phyloP scores from a whole-genome alignment of 2,329 filamentous ascomycete species.

The Grosmannia penicillata region DNA sequence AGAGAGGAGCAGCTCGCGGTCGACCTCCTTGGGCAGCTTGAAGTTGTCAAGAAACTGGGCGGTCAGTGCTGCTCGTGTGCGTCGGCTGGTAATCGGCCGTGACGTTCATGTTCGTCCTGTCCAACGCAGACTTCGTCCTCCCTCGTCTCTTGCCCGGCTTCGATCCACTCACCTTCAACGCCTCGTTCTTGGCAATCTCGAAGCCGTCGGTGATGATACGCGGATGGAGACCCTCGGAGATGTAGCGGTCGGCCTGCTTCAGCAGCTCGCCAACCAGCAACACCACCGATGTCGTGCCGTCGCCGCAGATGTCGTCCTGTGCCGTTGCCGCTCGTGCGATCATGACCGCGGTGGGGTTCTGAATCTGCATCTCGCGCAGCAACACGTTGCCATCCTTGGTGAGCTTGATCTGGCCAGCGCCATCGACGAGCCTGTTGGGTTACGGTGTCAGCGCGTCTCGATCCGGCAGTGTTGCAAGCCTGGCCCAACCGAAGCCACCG shows the following conservation, averaged over 20 bases:
- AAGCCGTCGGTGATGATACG: conserved; percentile 95
- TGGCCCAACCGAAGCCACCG: no score
- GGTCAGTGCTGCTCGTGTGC: not conserved
- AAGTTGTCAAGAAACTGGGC: conserved; percentile 78
- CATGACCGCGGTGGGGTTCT: conserved; percentile 92
- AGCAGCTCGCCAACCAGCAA: conserved; percentile 89
- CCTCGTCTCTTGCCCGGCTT: no score
- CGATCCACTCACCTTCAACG: conserved; percentile 65
- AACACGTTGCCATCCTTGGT: conserved; percentile 96
- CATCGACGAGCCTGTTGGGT: conserved; percentile 52
- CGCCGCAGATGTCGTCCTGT: conserved; percentile 95
- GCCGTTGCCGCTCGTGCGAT: conserved; percentile 77
- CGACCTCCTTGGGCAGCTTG: conserved; percentile 77
- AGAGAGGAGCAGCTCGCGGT: conserved; percentile 83
- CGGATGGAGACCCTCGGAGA: conserved; percentile 91
- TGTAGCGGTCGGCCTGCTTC: conserved; percentile 95
- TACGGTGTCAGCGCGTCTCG: no score
- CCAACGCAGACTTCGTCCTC: no score
- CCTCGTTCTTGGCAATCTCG: conserved; percentile 87
- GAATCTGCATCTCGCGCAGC: conserved; percentile 74
- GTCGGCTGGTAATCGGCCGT: no score
- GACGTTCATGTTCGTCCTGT: no score
- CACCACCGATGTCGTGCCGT: conserved; percentile 94
- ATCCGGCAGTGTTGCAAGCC: no score
- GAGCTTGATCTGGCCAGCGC: conserved; percentile 76